These are phyloP conservation scores for Didymella sp. DNA, from an alignment of 2,329 filamentous ascomycete genomes.

Conservation along the genomic window DNA sequence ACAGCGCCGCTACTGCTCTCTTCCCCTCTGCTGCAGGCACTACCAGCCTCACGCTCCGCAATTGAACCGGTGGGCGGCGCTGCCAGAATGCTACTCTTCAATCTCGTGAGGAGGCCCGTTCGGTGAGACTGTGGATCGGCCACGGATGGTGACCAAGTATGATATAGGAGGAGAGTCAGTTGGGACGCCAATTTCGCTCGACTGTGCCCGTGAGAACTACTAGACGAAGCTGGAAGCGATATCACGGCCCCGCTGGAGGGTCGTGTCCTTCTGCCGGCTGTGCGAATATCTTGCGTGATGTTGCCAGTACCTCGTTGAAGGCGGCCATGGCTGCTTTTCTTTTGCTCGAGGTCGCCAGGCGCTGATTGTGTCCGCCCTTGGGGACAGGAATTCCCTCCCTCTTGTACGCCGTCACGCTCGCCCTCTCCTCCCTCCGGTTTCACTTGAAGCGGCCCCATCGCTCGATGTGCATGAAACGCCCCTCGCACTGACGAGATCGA, in stretches of 20 bases:
- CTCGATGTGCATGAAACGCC: slow-evolving; percentile 49
- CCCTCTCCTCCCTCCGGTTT: slow-evolving; percentile 45
- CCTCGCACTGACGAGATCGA: slow-evolving; percentile 47
- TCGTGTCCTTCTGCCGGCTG: slow-evolving; percentile 23
- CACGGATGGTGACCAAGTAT: slow-evolving; percentile 1
- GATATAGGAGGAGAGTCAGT: slow-evolving; percentile 21
- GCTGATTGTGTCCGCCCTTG: slow-evolving; percentile 40
- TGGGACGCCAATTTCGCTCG: slow-evolving; percentile 18
- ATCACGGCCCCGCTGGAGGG: slow-evolving; percentile 20
- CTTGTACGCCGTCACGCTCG: slow-evolving; percentile 48
- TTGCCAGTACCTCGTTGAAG: slow-evolving; percentile 29
- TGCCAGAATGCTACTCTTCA: slow-evolving; percentile 21
- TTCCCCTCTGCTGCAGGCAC: slow-evolving; percentile 31
- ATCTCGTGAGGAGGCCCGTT: slow-evolving; percentile 21
- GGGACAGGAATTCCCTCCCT: slow-evolving; percentile 39
- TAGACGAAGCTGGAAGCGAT: slow-evolving; percentile 24
- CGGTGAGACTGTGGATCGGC: slow-evolving; percentile 18
- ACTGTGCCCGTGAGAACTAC: slow-evolving; percentile 26
- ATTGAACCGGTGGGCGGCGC: slow-evolving; percentile 28
- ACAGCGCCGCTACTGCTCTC: slow-evolving; percentile 26
- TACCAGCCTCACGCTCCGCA: slow-evolving; percentile 36
- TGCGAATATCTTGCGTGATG: slow-evolving; percentile 28
- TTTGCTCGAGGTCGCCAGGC: slow-evolving; percentile 43
- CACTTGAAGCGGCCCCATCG: slow-evolving; percentile 46
- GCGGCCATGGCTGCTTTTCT: slow-evolving; percentile 42